Conservation (phyloP, 148 eudicot genomes). For the Nyssa sinensis region DNA sequence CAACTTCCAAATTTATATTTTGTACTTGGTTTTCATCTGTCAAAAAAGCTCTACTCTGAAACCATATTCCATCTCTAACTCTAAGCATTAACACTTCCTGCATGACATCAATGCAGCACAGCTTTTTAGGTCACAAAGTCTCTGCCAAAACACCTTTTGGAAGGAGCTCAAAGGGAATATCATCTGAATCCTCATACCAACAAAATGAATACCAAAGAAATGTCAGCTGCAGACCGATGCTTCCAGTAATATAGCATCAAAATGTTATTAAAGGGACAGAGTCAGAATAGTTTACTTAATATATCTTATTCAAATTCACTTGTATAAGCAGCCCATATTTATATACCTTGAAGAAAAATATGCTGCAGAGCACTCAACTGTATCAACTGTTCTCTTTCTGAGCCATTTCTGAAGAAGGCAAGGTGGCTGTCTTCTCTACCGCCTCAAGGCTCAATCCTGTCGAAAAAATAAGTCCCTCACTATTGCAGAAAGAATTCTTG, state of each 20-base stretch:
- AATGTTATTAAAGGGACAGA: neutral
- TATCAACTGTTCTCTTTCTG: slow-evolving; percentile 34
- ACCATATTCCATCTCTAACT: neutral
- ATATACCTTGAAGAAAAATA: slow-evolving; percentile 23
- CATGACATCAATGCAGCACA: neutral
- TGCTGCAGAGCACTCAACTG: neutral
- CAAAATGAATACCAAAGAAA: no score
- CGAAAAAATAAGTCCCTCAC: slow-evolving; percentile 16
- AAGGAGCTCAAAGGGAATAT: no score
- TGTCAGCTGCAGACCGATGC: no score
- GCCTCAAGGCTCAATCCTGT: slow-evolving; percentile 18
- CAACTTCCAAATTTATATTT: neutral
- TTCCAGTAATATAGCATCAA: neutral
- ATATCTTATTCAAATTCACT: neutral
- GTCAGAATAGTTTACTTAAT: neutral
- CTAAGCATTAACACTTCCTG: neutral
- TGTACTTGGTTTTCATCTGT: neutral
- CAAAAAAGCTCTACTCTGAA: neutral
- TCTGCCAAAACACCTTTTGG: no score
- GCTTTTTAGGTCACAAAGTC: no score
- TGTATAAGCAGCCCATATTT: neutral
- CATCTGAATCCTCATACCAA: neutral
- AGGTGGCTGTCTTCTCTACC: slow-evolving; percentile 19
- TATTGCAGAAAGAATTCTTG: slow-evolving; percentile 33
- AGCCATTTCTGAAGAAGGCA: slow-evolving; percentile 21